These are phyloP conservation scores for Fusarium sulawesiense DNA, from an alignment of 2,329 filamentous ascomycete genomes.

Conservation along the genomic window DNA sequence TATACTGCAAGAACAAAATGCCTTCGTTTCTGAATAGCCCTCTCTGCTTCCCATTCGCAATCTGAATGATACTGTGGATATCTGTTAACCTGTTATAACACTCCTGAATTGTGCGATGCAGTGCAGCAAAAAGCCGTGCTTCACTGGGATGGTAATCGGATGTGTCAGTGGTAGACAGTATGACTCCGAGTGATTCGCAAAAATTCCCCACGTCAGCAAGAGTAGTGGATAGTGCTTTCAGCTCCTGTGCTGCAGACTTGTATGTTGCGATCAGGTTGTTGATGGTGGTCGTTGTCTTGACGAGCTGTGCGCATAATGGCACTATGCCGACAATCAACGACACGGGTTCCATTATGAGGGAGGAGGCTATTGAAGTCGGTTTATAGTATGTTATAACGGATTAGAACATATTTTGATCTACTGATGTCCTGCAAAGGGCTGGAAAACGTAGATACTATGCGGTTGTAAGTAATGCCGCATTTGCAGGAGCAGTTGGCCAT, in stretches of 20 bases:
- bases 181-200: conserved; percentile 10
- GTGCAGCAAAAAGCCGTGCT: neutral
- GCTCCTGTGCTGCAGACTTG: conserved; percentile 16
- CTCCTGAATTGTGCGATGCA: neutral
- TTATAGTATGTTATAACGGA: too few relatives aligned
- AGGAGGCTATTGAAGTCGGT: too few relatives aligned
- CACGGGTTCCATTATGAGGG: neutral
- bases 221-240: neutral
- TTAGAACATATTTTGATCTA: too few relatives aligned
- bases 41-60: neutral
- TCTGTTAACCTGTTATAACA: neutral
- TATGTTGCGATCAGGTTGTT: conserved; percentile 11
- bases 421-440: too few relatives aligned
- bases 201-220: conserved; percentile 5
- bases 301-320: conserved; percentile 13
- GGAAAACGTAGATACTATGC: too few relatives aligned
- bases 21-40: neutral
- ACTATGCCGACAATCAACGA: neutral
- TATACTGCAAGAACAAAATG: conserved; percentile 4
- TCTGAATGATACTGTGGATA: neutral
- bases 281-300: neutral
- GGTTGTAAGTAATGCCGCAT: too few relatives aligned
- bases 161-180: neutral
- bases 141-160: neutral
- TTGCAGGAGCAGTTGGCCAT: too few relatives aligned